phyloP scores from a whole-genome alignment of 495 filamentous ascomycete species.

The Podospora sp. region DNA sequence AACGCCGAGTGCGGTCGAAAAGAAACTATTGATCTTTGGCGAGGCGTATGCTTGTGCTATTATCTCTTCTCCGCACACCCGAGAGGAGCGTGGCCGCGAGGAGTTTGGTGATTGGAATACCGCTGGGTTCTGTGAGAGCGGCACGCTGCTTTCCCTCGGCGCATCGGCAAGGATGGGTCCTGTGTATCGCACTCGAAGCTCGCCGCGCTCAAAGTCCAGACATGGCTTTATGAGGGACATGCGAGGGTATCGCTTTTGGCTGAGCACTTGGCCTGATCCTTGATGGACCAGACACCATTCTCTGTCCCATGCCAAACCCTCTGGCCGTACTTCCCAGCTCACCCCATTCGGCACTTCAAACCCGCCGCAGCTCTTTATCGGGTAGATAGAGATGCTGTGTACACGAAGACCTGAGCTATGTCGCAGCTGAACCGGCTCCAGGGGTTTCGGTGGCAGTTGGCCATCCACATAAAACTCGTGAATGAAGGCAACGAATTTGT shows the following conservation, averaged over 20 bases:
- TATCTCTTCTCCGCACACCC: constrained; percentile 80
- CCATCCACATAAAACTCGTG: constrained; percentile 74
- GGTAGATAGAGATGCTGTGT: constrained; percentile 69
- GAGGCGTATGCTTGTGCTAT: constrained; percentile 67
- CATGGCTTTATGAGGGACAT: constrained; percentile 79
- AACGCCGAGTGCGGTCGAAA: constrained; percentile 70
- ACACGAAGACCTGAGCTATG: constrained; percentile 43
- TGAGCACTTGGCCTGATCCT: constrained; percentile 75
- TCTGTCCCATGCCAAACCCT: constrained; percentile 87
- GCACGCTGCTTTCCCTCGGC: constrained; percentile 59
- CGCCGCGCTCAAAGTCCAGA: constrained; percentile 61
- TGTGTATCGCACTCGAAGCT: constrained; percentile 56
- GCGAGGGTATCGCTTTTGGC: constrained; percentile 77
- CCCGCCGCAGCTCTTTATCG: constrained; percentile 86
- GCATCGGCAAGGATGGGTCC: constrained; percentile 37
- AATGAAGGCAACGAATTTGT: constrained; percentile 69
- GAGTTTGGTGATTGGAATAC: constrained; percentile 45
- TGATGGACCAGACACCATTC: constrained; percentile 92
- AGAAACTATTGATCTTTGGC: constrained; percentile 66
- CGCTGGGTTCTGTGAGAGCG: constrained; percentile 61
- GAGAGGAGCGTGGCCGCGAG: constrained; percentile 51
- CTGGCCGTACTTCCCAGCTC: constrained; percentile 72
- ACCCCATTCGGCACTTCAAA: constrained; percentile 66
- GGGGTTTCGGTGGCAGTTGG: constrained; percentile 15
- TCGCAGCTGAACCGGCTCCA: constrained; percentile 3